Evolutionary conservation across 495 filamentous ascomycete genomes (phyloP).

Genomic region (Neurospora sp.): DNA sequence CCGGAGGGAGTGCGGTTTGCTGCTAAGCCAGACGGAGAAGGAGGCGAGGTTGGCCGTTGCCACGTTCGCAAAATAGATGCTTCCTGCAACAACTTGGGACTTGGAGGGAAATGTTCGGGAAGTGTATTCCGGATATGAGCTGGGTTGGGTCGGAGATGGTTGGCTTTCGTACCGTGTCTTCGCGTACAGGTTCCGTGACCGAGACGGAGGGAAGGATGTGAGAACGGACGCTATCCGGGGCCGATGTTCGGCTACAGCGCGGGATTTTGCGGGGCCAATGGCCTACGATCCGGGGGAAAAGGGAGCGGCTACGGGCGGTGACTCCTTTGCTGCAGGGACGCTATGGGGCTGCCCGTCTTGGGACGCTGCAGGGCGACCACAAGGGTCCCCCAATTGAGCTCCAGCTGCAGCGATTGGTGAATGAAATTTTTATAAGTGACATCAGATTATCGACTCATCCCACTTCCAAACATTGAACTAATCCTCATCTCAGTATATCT

Average conservation of each 20-base stretch:
- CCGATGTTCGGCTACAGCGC: not conserved
- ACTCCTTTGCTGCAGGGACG: not conserved
- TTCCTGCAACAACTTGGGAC: not conserved
- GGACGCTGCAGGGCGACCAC: not conserved
- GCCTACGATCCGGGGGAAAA: not conserved
- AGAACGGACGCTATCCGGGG: not conserved
- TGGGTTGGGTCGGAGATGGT: not conserved
- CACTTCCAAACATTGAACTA: not conserved
- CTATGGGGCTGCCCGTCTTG: not conserved
- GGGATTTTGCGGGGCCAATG: not conserved
- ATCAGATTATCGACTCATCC: not conserved
- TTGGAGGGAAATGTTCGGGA: not conserved
- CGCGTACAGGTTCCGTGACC: not conserved
- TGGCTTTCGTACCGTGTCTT: not conserved
- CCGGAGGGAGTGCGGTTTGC: not conserved
- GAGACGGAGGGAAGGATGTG: not conserved
- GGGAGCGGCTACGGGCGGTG: not conserved
- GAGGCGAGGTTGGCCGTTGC: too few species aligned
- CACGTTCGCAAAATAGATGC: not conserved
- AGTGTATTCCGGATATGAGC: not conserved
- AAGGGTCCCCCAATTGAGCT: not conserved
- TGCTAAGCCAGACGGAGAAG: too few species aligned
- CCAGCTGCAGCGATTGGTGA: not conserved
- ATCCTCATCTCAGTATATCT: not conserved
- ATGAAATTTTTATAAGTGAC: not conserved